Conservation (phyloP, 306 rosid species). For the Carpinus viminea region DNA sequence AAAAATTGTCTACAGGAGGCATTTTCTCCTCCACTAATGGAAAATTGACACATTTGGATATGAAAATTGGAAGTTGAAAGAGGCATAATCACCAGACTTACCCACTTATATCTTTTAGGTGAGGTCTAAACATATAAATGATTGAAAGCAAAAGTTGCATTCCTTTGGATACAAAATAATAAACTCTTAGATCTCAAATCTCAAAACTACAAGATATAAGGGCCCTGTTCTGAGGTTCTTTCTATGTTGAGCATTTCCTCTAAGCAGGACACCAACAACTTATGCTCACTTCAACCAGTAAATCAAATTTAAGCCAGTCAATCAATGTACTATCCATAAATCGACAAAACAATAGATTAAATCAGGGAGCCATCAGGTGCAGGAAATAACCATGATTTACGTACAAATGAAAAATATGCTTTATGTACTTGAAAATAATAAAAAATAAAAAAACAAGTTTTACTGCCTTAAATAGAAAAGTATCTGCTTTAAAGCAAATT, state of each 20-base stretch:
- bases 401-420: background rate
- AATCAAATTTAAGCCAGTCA: background rate
- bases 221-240: background rate
- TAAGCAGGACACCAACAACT: background rate
- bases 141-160: background rate
- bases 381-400: background rate
- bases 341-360: background rate
- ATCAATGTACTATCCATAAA: background rate
- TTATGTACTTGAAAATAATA: too few relatives aligned
- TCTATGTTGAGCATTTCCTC: background rate
- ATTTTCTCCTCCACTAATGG: background rate
- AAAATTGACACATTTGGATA: background rate
- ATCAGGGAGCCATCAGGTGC: background rate
- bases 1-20: background rate
- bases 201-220: background rate
- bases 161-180: background rate
- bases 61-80: background rate
- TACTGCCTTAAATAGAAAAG: background rate
- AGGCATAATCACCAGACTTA: background rate
- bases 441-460: background rate
- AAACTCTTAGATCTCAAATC: background rate
- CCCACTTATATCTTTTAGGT: background rate
- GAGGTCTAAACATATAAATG: background rate
- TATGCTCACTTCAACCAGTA: background rate
- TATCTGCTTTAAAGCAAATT: background rate